Base-by-base conservation (phyloP, 805 yeast genomes). In the Starmerella kuoi region DNA sequence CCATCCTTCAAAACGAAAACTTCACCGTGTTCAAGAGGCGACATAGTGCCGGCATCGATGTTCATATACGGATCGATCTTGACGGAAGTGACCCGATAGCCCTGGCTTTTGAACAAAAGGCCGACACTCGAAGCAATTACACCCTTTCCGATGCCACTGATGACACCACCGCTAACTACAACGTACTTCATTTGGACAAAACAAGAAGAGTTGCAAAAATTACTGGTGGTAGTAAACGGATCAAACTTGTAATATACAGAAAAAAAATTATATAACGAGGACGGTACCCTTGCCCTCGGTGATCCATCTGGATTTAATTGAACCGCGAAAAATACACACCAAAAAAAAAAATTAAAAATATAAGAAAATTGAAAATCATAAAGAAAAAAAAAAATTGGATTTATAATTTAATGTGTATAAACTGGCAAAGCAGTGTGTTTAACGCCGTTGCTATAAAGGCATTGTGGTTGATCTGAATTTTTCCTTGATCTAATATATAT, bases 41-140 rank as follows among this genome's bases (percentile, higher is more conserved):
- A 84, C 99, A 91, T 91, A 35, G 99, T 91, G 56, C 99, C 99
- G 31, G 99, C 99, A 68, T 91, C 99, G 54, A 91, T 85, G 67
- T 91, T 91, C 94, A 91, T 83, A 66, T 91, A 91, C 31, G 99
- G 99, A 68, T 91, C 99, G 58, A 91, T 91, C 65, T 91, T 91
- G 68, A 91, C 88, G 14, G 97, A 86, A 3, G 98, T 88, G 49
- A 88, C 97, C 60, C 94, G 79, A 57, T 82, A 72, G 47, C 99
- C 99, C 45, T 84, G 67, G 31, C 98, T 87, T 64, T 91, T 91
- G 65, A 91, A 73, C 51, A 91, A 64, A 66, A 91, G 76, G 47
- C 99, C 99, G 26, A 97, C 91, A 47, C 96, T 85, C 27, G 96
- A 86, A 47, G 99, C 98, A 44, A 65, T 72, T 49, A 91, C 98